These are phyloP conservation scores for Gonapodya sp. DNA, from an alignment of 192 early-diverging fungal species.

Conservation along the genomic window DNA sequence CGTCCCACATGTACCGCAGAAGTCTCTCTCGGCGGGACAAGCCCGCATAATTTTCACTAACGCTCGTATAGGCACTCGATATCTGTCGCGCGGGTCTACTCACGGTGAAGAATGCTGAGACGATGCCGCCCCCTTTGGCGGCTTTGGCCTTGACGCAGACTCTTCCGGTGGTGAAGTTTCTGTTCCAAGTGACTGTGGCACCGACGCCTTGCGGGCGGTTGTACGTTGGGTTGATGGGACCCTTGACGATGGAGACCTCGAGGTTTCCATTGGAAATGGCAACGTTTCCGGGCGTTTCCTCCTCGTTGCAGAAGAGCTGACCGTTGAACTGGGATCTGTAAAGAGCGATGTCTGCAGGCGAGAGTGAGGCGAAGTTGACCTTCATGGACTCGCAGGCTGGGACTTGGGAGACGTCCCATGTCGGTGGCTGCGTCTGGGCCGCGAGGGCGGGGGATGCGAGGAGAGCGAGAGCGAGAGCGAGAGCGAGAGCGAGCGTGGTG, in stretches of 20 bases:
- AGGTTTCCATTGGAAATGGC: neutral
- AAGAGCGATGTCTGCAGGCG: neutral
- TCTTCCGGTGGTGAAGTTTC: neutral
- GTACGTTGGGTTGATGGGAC: neutral
- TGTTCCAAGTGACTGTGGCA: slow-evolving; percentile 1
- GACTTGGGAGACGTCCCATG: neutral
- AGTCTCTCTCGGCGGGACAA: too few species aligned
- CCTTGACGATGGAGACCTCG: neutral
- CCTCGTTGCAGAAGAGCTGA: neutral
- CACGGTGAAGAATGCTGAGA: slow-evolving; percentile 3
- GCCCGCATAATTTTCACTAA: too few species aligned
- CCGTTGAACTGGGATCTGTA: neutral
- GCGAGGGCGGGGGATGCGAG: neutral
- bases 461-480: neutral
- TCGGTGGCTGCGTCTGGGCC: neutral
- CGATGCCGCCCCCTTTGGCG: neutral
- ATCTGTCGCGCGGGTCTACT: too few species aligned
- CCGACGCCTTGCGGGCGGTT: neutral
- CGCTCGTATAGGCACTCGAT: too few species aligned
- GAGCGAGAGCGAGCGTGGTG: too few species aligned
- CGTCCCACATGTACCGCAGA: too few species aligned
- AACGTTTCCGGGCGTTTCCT: neutral
- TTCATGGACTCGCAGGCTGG: neutral
- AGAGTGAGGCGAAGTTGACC: neutral
- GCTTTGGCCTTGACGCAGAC: neutral